A percentile compares a stretch with the other conserved stretches of the same genome.
Evolutionary conservation across 768 basidiomycete genomes (phyloP).

Genomic region (Termitomyces sp.): DNA sequence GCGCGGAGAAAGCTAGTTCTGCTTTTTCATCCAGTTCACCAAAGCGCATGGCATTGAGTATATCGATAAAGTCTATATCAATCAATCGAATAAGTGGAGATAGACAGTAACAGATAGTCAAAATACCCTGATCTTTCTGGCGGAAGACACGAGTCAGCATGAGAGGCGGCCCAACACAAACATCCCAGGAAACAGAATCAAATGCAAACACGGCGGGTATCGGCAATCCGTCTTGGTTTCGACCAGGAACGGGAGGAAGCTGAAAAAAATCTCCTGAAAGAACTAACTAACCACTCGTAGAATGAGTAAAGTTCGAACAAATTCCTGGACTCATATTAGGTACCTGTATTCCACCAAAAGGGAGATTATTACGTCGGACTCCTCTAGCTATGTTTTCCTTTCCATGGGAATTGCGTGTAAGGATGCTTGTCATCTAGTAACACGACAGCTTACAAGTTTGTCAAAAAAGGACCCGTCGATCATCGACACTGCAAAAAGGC

Average conservation of each 20-base stretch:
- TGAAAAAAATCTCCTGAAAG: constrained; percentile 92
- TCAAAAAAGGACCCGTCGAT: constrained; percentile 79
- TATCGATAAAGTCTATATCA: constrained; percentile 62
- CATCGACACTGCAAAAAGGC: constrained; percentile 69
- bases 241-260: constrained; percentile 72
- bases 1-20: constrained; percentile 42
- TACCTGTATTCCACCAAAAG: constrained; percentile 89
- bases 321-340: background rate
- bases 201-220: constrained; percentile 68
- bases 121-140: constrained; percentile 75
- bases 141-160: constrained; percentile 76
- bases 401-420: constrained; percentile 19
- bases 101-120: background rate
- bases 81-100: background rate
- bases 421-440: background rate
- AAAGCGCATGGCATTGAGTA: constrained; percentile 86
- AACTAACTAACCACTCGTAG: constrained; percentile 48
- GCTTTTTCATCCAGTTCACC: constrained; percentile 51
- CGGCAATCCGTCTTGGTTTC: constrained; percentile 41
- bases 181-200: constrained; percentile 68
- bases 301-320: background rate
- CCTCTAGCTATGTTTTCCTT: constrained; percentile 62
- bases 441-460: constrained; percentile 54
- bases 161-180: constrained; percentile 54
- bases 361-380: constrained; percentile 45